phyloP scores from a whole-genome alignment of 192 early-diverging fungal species.

The Obelidium mucronatum region DNA sequence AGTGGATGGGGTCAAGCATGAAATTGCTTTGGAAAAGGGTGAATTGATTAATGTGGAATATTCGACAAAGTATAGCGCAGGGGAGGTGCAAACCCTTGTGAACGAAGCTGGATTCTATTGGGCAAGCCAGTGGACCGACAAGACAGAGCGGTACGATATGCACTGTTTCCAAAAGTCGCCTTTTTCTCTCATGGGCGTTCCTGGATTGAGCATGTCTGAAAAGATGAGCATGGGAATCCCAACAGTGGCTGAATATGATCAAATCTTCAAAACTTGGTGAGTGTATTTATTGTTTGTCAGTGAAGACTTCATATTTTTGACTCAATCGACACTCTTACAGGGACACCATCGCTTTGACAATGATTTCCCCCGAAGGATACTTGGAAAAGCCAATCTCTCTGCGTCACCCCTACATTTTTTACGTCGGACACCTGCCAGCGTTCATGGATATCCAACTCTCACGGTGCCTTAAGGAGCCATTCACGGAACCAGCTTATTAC shows the following conservation, averaged over 20 bases:
- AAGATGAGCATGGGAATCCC: slow-evolving; percentile 54
- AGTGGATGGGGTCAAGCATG: slow-evolving; percentile 38
- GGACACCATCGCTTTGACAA: slow-evolving; percentile 72
- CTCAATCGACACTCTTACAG: too few relatives aligned
- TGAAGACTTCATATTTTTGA: slow-evolving; percentile 24
- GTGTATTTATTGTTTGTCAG: background rate
- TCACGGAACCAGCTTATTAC: slow-evolving; percentile 19
- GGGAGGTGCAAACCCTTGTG: slow-evolving; percentile 57
- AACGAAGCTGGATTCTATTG: slow-evolving; percentile 45
- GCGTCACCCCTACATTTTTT: slow-evolving; percentile 80
- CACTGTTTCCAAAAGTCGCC: slow-evolving; percentile 57
- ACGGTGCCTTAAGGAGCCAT: slow-evolving; percentile 35
- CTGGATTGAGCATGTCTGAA: background rate
- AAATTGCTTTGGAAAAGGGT: slow-evolving; percentile 63
- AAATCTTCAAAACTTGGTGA: slow-evolving; percentile 81
- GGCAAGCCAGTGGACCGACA: slow-evolving; percentile 52
- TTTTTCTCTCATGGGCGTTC: slow-evolving; percentile 44
- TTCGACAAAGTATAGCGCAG: slow-evolving; percentile 80
- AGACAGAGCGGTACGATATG: slow-evolving; percentile 48
- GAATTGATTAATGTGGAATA: slow-evolving; percentile 92
- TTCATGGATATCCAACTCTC: slow-evolving; percentile 48
- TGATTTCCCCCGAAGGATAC: slow-evolving; percentile 59
- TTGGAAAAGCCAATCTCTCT: slow-evolving; percentile 79
- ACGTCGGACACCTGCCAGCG: slow-evolving; percentile 23
- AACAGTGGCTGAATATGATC: slow-evolving; percentile 71